Evolutionary conservation across 2,329 filamentous ascomycete genomes (phyloP), one percentile per base, ranked within the genome.

Genomic region (Gnomoniopsis sp.): DNA sequence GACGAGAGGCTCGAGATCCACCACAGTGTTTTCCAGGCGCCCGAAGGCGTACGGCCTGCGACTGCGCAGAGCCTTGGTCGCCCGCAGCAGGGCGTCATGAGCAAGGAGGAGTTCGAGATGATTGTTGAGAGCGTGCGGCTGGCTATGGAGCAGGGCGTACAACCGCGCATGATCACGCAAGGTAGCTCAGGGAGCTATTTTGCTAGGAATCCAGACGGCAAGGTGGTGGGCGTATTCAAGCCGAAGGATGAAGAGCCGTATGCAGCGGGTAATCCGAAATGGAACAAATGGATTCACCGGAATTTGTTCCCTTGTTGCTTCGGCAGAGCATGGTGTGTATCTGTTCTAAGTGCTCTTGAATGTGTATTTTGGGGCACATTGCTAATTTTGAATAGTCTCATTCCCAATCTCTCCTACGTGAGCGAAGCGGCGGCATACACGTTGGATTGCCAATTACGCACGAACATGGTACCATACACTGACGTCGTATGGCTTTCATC

Each of bases 251-350:
- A 99, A 76, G 96, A 99, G 73, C 95, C 95, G 1, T 99, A 97
- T 70, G 95, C 95, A 1, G 95, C 91, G 34, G 89, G 91, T 66
- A 99, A 99, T 70, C 95, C 95, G 6, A 99, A 99, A 73, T 98
- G 93, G 93, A 98, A 96, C 67, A 99, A 99, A 75, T 99, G 95
- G 95, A 93, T 99, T 77, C 95, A 99, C 73, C 84, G 95, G 64
- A 99, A 99, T 72, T 72, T 99, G 64, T 98, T 99, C 67, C 95
- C 95, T 10, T 99, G 96, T 76, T 97, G 91, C 74, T 99, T 99
- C 68, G 95, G 95, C 19, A 83, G 95, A 68, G 93, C 93, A 49
- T 98, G 92, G 83, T 86, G 72, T 55, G n/a, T 48, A 22, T 22
- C 26, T 8, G 4, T 8, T 30, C 26, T 8, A 8, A 30, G 26